Base-by-base conservation (phyloP, 768 basidiomycete species). In the Auriscalpium microsporum region DNA sequence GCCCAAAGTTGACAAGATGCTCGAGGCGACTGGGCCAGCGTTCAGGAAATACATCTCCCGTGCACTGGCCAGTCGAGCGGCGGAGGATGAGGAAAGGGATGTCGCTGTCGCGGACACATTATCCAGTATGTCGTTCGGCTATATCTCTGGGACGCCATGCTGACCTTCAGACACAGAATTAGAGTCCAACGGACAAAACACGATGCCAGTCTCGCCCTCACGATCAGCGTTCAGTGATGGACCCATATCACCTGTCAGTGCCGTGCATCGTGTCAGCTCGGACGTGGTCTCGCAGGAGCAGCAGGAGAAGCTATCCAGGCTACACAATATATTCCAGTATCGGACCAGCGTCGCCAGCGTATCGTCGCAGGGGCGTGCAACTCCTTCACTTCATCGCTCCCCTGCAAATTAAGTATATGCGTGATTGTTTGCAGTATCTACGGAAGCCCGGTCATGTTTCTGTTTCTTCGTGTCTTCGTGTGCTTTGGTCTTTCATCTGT, bases 31-130 rank as follows among this genome's bases (percentile, higher is more conserved):
- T 0, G 92, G 92, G 1, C 80, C 88, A 17, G 89, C 89, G 8
- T 95, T 94, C 75, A 81, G 90, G 50, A 93, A 93, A 65, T 95
- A 95, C 65, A 90, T 94, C 63, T 87, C 83, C 36, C 82, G 92
- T 46, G 92, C 93, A 2, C 71, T 94, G 21, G 91, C 90, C 0
- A 93, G 83, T 65, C 78, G 91, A 54, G 90, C 89, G n/a, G 84
- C 86, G 10, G 89, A 93, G 64, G 91, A 94, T 62, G 78, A 87
- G 60, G 89, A 91, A 68, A 73, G 89, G 62, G 79, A 83, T 51
- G 83, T 80, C 34, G 88, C 84, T 8, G 88, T 91, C n/a, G 80
- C 87, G n/a, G 82, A 87, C 62, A 90, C 89, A 1, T 67, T 92
- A 44, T 86, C 86, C 4, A 88, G 90, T 93, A 64, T 61, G 86